phyloP scores from a whole-genome alignment of 2,329 filamentous ascomycete species.

The Didymella glomerata region DNA sequence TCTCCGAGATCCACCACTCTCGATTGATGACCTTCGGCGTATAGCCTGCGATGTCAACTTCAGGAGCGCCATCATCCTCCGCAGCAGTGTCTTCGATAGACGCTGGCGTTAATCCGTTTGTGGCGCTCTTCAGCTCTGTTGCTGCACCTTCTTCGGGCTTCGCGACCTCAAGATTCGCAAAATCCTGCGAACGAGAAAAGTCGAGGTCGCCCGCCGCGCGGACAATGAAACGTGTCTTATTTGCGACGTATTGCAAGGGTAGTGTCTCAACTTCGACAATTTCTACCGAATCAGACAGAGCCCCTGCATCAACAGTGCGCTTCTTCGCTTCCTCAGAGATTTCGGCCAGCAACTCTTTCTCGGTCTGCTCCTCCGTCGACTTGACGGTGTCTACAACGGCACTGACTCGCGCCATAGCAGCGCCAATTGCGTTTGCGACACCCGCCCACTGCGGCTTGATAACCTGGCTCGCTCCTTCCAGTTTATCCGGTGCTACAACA shows the following conservation, averaged over 20 bases:
- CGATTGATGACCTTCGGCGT: constrained; percentile 50
- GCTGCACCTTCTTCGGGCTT: constrained; percentile 32
- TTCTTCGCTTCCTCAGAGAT: constrained; percentile 51
- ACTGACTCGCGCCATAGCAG: constrained; percentile 68
- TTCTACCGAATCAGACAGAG: constrained; percentile 42
- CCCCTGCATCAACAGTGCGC: constrained; percentile 52
- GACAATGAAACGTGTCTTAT: constrained; percentile 62
- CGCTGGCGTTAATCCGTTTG: constrained; percentile 23
- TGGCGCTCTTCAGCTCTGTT: constrained; percentile 8
- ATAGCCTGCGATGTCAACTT: constrained; percentile 49
- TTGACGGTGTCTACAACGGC: constrained; percentile 53
- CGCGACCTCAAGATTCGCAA: constrained; percentile 33
- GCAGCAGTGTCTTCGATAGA: constrained; percentile 26
- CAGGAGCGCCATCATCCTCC: constrained; percentile 28
- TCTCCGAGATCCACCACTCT: constrained; percentile 58
- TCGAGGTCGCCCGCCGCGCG: constrained; percentile 64
- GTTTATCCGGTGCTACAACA: constrained; percentile 64
- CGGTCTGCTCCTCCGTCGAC: constrained; percentile 47
- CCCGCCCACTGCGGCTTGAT: constrained; percentile 65
- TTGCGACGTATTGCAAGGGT: constrained; percentile 63
- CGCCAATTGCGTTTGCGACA: constrained; percentile 72
- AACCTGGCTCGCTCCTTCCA: constrained; percentile 65
- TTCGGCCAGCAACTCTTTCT: constrained; percentile 48
- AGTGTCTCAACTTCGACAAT: constrained; percentile 56
- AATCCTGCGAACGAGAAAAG: constrained; percentile 43